A percentile compares a stretch with the other conserved stretches of the same genome.
Evolutionary conservation across 1,284 basidiomycete genomes (phyloP).

Genomic region (Schizopora paradoxa): DNA sequence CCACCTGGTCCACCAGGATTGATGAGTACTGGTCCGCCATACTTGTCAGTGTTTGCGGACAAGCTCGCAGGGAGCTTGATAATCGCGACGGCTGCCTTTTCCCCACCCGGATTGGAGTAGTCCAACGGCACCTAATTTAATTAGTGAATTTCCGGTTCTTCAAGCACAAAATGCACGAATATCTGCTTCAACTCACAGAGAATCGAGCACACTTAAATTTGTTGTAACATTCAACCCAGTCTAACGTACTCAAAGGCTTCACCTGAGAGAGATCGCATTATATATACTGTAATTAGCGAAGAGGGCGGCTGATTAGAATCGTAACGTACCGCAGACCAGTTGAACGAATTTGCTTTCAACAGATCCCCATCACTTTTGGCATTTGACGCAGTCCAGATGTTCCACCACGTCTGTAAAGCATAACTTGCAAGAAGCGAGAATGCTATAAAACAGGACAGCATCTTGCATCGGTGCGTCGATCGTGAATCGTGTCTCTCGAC

Average conservation of each 20-base stretch:
- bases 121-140: slow-evolving; percentile 18
- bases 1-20: slow-evolving; percentile 22
- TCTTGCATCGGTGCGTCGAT: no score
- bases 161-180: neutral
- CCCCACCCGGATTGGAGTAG: slow-evolving; percentile 16
- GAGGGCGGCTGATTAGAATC: neutral
- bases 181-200: slow-evolving; percentile 2
- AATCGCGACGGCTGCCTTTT: slow-evolving; percentile 18
- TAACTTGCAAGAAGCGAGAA: no score
- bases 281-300: neutral
- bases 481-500: no score
- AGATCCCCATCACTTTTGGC: no score
- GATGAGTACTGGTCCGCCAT: slow-evolving; percentile 19
- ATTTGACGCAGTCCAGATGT: no score
- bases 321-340: neutral
- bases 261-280: neutral
- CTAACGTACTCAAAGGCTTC: slow-evolving; percentile 1
- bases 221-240: slow-evolving; percentile 4
- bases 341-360: no score
- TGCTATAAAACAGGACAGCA: no score
- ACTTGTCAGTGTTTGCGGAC: slow-evolving; percentile 10
- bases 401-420: no score
- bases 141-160: neutral
- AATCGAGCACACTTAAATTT: slow-evolving; percentile 6
- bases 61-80: slow-evolving; percentile 15